Percentiles rank a stretch among this genome's conserved stretches.
Conservation (phyloP, 148 eudicot genomes). For the Spergularia bocconei region DNA sequence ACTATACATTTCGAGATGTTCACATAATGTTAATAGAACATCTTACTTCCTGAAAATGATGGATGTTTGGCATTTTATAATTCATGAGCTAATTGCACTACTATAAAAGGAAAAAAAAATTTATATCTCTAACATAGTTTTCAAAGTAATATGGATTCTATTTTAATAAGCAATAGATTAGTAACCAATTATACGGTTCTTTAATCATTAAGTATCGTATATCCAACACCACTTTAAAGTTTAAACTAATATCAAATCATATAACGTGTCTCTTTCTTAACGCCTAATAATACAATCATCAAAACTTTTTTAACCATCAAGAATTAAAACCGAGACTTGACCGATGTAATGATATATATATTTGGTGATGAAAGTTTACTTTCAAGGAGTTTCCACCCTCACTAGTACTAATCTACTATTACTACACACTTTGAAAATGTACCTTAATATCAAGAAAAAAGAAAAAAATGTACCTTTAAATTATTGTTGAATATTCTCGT, state of each 20-base stretch:
- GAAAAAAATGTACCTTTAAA: too few species aligned
- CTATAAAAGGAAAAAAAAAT: conserved; percentile 14
- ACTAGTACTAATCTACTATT: too few species aligned
- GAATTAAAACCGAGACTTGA: too few species aligned
- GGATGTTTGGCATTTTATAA: conserved; percentile 3
- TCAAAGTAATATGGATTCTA: neutral
- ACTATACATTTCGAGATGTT: conserved; percentile 6
- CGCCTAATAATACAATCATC: neutral
- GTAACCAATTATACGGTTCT: conserved; percentile 24
- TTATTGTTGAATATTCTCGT: neutral
- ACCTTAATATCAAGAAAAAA: too few species aligned
- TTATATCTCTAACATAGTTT: neutral
- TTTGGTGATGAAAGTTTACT: too few species aligned
- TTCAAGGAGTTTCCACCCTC: too few species aligned
- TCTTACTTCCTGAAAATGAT: conserved; percentile 4
- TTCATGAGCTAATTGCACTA: neutral
- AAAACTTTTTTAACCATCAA: neutral
- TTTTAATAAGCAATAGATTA: neutral
- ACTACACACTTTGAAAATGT: too few species aligned
- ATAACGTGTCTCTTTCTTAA: neutral
- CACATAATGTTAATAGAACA: conserved; percentile 9
- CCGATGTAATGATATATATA: too few species aligned
- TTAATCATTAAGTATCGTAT: conserved; percentile 14
- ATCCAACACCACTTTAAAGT: neutral
- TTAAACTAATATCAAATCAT: neutral